Base-by-base conservation (phyloP, 148 eudicot species). In the Rhododendron simsii region DNA sequence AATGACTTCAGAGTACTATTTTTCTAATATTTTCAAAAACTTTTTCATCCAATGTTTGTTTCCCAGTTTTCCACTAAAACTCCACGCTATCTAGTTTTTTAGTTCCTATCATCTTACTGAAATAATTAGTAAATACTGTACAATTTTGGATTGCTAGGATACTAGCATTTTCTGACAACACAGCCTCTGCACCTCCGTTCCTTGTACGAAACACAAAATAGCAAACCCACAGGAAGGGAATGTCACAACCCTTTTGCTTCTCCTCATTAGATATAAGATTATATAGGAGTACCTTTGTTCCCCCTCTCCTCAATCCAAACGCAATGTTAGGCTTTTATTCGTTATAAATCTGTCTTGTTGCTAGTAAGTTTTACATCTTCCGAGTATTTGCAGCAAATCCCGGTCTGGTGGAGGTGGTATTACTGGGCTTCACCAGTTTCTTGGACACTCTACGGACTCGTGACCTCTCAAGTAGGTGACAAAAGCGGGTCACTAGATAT, bases 321-420 rank as follows among this genome's bases (percentile, higher is more conserved):
- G 11, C 11, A 26, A 15, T 26, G 33, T 65, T 8, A 26, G 33
- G 33, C 73, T 26, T n/a, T 26, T 65, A 65, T 65, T 26, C 2
- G 1, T 7, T 8, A 9, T n/a, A n/a, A 65, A 65, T 26, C 73
- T 65, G 13, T 65, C 76, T 71, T 71, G 33, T 71, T 71, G 76
- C 7, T 71, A 5, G 16, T 33, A 71, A 71, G 41, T 71, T 15
- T 28, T 67, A 28, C 39, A 15, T 71, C 8, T 71, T 33, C 18
- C 18, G 18, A 14, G 37, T 30, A 33, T 71, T 53, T 83, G 88
- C 87, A 91, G 92, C 81, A 89, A 86, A 91, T 91, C 41, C 92
- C 92, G 1, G 83, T 91, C 75, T 91, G 92, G 92, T 91, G 92
- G 92, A 89, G 92, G 37, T 91, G 92, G 92, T 91, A 91, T 85